Percentiles rank a stretch among this genome's conserved stretches.
These are phyloP conservation scores for Leishmania martiniquensis DNA, from an alignment of 208 protist genomes.

Conservation along the genomic window DNA sequence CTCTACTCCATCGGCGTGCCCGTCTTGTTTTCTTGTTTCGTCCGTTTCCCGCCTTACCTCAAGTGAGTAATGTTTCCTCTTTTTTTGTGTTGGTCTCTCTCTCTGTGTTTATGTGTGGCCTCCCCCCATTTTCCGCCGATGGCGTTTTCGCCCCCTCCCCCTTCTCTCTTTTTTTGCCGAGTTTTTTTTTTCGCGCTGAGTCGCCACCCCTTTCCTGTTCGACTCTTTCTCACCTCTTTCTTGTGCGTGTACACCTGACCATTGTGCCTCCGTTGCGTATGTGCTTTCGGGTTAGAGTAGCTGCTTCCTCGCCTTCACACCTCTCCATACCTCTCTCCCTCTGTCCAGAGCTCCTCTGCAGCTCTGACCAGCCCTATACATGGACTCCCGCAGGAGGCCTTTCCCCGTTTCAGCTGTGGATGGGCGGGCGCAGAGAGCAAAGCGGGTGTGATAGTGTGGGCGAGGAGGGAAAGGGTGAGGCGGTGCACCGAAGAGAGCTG, in stretches of 20 bases:
- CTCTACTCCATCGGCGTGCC: background rate
- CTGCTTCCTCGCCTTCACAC: background rate
- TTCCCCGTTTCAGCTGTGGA: background rate
- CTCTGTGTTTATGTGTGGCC: background rate
- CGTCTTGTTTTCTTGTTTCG: background rate
- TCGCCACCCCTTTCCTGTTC: background rate
- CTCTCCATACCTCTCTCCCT: background rate
- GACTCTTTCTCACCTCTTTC: background rate
- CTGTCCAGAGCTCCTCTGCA: background rate
- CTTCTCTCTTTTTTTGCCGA: background rate
- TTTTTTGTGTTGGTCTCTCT: background rate
- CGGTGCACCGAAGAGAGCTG: background rate
- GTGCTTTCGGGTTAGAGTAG: background rate
- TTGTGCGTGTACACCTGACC: background rate
- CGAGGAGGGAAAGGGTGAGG: conserved; percentile 9
- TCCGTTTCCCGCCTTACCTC: background rate
- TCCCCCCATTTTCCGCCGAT: background rate
- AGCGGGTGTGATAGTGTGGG: background rate
- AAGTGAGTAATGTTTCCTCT: too few relatives aligned
- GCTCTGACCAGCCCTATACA: background rate
- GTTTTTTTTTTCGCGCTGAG: background rate
- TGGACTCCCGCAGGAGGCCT: background rate
- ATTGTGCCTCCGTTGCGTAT: background rate
- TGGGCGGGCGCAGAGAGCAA: background rate
- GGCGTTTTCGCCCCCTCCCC: background rate